phyloP scores from a whole-genome alignment of 2,329 filamentous ascomycete species.

The Nigrospora sphaerica region DNA sequence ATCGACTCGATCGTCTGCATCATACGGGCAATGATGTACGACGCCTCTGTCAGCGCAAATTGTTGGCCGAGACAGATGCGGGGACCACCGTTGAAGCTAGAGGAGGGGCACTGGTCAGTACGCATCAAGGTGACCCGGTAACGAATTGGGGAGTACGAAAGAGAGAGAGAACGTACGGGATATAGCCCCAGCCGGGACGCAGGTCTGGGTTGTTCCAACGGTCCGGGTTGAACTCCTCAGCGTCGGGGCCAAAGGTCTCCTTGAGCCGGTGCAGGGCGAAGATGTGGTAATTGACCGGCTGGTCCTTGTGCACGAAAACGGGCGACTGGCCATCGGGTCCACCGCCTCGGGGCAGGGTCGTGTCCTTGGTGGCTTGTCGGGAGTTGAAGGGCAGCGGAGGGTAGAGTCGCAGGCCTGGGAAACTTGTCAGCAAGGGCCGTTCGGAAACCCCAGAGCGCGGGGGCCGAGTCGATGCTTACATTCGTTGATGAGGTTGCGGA shows the following conservation, averaged over 20 bases:
- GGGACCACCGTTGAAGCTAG: conserved; percentile 27
- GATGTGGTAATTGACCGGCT: conserved; percentile 27
- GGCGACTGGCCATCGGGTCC: conserved; percentile 33
- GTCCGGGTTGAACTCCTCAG: conserved; percentile 8
- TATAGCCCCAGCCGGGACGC: conserved; percentile 21
- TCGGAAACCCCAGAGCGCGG: not conserved
- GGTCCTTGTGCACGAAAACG: conserved; percentile 35
- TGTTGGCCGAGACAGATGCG: conserved; percentile 22
- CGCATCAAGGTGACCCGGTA: not conserved
- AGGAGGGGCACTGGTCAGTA: not conserved
- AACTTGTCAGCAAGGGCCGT: not conserved
- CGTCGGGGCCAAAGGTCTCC: conserved; percentile 18
- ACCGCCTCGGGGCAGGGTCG: conserved; percentile 38
- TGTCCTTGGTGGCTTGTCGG: conserved; percentile 13
- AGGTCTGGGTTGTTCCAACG: conserved; percentile 7
- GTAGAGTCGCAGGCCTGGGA: not conserved
- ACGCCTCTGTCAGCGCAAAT: conserved; percentile 8
- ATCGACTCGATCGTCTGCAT: conserved; percentile 8
- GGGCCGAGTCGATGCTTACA: too few relatives aligned
- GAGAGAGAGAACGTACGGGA: conserved; percentile 7
- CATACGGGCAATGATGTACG: conserved; percentile 8
- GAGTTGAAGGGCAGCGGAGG: not conserved
- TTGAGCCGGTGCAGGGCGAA: conserved; percentile 23
- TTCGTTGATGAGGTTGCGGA: conserved; percentile 45
- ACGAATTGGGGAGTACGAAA: not conserved